A percentile compares a stretch with the other conserved stretches of the same genome.
These are phyloP conservation scores for Trypanosoma rangeli DNA, from an alignment of 208 protist genomes.

Conservation along the genomic window DNA sequence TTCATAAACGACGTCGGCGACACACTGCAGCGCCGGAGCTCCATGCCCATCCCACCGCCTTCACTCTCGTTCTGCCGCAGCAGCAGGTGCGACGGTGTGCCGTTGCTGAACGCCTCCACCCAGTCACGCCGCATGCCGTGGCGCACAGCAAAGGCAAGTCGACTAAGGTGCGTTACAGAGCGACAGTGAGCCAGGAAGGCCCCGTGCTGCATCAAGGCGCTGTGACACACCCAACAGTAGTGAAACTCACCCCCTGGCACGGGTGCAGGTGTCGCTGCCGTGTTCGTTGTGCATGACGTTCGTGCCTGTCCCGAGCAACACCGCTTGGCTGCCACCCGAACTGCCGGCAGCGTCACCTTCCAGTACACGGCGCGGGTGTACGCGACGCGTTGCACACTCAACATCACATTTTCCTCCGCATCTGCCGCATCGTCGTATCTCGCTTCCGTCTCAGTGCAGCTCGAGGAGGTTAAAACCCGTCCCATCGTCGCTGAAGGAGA, in stretches of 20 bases:
- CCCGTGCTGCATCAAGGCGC: slow-evolving; percentile 17
- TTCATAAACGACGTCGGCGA: slow-evolving; percentile 66
- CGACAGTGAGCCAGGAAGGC: slow-evolving; percentile 44
- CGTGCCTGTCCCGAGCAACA: not conserved
- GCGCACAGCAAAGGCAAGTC: slow-evolving; percentile 46
- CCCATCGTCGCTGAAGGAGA: not conserved
- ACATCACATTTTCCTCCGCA: slow-evolving; percentile 12
- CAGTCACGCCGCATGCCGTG: slow-evolving; percentile 30
- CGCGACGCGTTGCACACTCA: slow-evolving; percentile 51
- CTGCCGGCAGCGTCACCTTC: slow-evolving; percentile 48
- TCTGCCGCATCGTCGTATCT: slow-evolving; percentile 2
- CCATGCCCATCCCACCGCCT: slow-evolving; percentile 23
- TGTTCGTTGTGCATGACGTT: not conserved
- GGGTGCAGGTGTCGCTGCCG: not conserved
- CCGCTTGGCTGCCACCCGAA: not conserved
- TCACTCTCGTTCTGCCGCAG: not conserved
- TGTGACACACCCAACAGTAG: slow-evolving; percentile 67
- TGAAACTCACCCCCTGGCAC: not conserved
- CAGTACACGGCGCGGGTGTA: slow-evolving; percentile 57
- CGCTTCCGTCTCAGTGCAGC: not conserved
- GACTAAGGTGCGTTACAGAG: slow-evolving; percentile 41
- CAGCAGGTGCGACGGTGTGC: slow-evolving; percentile 13
- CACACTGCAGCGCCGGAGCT: slow-evolving; percentile 36
- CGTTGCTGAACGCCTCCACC: slow-evolving; percentile 8
- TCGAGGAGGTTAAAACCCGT: not conserved